Evolutionary conservation across 306 rosid genomes (phyloP).

Genomic region (Quercus wislizeni): DNA sequence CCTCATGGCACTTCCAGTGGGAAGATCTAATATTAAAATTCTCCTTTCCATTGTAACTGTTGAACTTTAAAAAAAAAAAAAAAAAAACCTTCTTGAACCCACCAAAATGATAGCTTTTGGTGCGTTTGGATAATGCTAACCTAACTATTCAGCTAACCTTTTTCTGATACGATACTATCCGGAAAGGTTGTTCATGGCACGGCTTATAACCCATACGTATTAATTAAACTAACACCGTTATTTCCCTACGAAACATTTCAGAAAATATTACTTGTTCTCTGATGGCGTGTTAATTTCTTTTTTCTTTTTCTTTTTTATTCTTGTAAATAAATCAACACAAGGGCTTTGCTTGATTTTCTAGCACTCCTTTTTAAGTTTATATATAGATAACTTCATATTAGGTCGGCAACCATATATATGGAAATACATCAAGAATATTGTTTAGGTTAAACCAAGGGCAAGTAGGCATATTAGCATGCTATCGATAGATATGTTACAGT

Average conservation of each 20-base stretch:
- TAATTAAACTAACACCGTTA: background rate
- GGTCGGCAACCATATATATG: background rate
- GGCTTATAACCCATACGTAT: background rate
- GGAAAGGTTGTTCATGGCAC: background rate
- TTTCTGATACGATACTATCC: too few species aligned
- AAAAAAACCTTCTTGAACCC: too few species aligned
- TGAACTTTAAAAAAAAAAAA: too few species aligned
- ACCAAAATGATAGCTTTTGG: background rate
- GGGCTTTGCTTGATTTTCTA: background rate
- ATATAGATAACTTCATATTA: background rate
- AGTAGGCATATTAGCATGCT: too few species aligned
- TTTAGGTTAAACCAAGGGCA: background rate
- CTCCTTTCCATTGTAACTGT: too few species aligned
- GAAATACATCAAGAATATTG: conserved; percentile 9
- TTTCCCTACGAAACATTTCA: background rate
- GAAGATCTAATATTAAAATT: too few species aligned
- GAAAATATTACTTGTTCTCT: background rate
- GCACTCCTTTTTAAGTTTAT: background rate
- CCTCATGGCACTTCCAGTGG: rapidly evolving
- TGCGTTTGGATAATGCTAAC: background rate
- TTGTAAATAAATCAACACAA: background rate
- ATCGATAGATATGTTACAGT: too few species aligned
- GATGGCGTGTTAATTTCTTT: background rate
- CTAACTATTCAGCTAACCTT: background rate
- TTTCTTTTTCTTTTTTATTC: background rate